phyloP scores from a whole-genome alignment of 1,139 yeast genomes.

The Citeromyces siamensis region DNA sequence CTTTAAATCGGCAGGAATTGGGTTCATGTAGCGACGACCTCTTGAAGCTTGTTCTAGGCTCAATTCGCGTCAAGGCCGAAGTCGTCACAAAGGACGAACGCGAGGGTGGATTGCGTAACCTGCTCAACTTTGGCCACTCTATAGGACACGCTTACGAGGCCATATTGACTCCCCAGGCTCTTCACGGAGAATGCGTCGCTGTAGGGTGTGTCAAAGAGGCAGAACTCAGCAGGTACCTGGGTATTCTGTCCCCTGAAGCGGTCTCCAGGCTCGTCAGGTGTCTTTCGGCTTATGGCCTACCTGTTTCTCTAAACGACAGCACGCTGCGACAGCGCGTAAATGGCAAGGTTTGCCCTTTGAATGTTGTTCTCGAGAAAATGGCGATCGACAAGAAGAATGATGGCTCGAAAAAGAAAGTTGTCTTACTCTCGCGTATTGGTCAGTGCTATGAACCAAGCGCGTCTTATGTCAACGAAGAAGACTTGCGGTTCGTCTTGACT shows the following conservation, averaged over 20 bases:
- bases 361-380: slow-evolving; percentile 69
- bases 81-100: slow-evolving; percentile 94
- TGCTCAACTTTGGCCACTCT: slow-evolving; percentile 92
- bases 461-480: slow-evolving; percentile 69
- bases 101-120: slow-evolving; percentile 87
- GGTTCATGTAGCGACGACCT: slow-evolving; percentile 60
- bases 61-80: slow-evolving; percentile 83
- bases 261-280: slow-evolving; percentile 85
- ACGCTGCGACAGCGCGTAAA: slow-evolving; percentile 58
- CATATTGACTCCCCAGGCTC: slow-evolving; percentile 84
- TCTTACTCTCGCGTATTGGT: slow-evolving; percentile 75
- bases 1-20: slow-evolving; percentile 36
- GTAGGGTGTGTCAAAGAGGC: slow-evolving; percentile 94
- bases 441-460: slow-evolving; percentile 84
- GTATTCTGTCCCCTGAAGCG: slow-evolving; percentile 82
- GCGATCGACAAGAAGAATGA: slow-evolving; percentile 94
- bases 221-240: slow-evolving; percentile 82
- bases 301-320: slow-evolving; percentile 67
- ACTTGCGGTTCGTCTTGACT: slow-evolving; percentile 72
- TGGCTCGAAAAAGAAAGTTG: slow-evolving; percentile 82
- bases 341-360: slow-evolving; percentile 61
- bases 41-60: slow-evolving; percentile 69
- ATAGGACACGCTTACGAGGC: slow-evolving; percentile 99
- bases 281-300: slow-evolving; percentile 74
- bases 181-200: slow-evolving; percentile 97